These are phyloP conservation scores for Dactylellina drechsleri DNA, from an alignment of 2,329 filamentous ascomycete species.

Conservation along the genomic window DNA sequence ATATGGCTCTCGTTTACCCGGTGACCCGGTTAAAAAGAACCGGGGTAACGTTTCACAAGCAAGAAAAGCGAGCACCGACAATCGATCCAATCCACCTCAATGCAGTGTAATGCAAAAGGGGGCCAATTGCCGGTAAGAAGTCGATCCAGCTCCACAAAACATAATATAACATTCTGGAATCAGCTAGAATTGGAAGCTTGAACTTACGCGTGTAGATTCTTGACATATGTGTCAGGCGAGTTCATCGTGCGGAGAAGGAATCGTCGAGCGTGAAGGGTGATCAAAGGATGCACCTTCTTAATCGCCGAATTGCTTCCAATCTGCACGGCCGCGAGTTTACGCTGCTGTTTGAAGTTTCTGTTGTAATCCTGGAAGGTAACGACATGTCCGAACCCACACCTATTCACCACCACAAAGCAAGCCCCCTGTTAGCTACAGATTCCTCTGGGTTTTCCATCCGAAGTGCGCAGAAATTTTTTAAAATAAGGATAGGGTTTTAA, in stretches of 20 bases:
- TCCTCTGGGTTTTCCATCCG: background rate
- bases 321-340: conserved; percentile 64
- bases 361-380: conserved; percentile 61
- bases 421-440: background rate
- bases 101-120: too few relatives aligned
- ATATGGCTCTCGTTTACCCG: too few relatives aligned
- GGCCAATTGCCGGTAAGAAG: too few relatives aligned
- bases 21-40: background rate
- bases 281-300: conserved; percentile 62
- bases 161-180: too few relatives aligned
- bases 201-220: conserved; percentile 64
- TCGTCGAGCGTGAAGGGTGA: conserved; percentile 64
- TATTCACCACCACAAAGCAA: conserved; percentile 33
- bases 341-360: conserved; percentile 62
- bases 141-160: too few relatives aligned
- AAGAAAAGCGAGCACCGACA: too few relatives aligned
- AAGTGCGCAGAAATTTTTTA: background rate
- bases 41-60: too few relatives aligned
- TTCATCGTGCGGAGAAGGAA: conserved; percentile 64
- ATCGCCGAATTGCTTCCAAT: conserved; percentile 64
- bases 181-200: too few relatives aligned
- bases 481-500: background rate
- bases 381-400: conserved; percentile 62
- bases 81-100: background rate
- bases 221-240: conserved; percentile 61